Percentiles rank a stretch among this genome's conserved stretches.
Evolutionary conservation across 352 stramenopile species (phyloP).

Genomic region (Pythium biforme): DNA sequence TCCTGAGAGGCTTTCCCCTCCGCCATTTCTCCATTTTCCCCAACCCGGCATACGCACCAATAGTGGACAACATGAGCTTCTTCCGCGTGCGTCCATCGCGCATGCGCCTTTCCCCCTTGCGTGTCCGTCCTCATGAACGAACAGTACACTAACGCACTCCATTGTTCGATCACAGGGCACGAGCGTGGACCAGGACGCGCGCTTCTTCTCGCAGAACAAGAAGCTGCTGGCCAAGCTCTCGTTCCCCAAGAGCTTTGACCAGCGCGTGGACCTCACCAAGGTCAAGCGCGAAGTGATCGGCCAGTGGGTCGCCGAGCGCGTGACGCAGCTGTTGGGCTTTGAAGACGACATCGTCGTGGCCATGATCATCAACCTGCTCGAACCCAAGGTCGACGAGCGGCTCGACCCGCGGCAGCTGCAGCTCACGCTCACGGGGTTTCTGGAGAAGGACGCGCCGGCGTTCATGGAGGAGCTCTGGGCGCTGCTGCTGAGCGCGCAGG

Average conservation of each 20-base stretch:
- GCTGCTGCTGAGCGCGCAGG: constrained; percentile 87
- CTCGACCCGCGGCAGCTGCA: constrained; percentile 88
- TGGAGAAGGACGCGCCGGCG: constrained; percentile 81
- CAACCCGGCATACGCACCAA: background rate
- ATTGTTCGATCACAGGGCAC: constrained; percentile 37
- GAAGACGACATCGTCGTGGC: constrained; percentile 92
- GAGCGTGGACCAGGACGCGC: constrained; percentile 77
- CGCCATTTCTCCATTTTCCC: background rate
- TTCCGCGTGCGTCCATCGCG: constrained; percentile 30
- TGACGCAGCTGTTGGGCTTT: constrained; percentile 88
- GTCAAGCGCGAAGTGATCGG: constrained; percentile 90
- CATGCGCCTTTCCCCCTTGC: background rate
- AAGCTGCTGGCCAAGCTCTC: constrained; percentile 85
- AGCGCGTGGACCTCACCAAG: constrained; percentile 84
- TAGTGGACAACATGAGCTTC: constrained; percentile 12
- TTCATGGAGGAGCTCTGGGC: constrained; percentile 92
- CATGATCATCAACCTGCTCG: constrained; percentile 82
- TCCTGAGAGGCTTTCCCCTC: background rate
- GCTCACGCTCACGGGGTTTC: constrained; percentile 87
- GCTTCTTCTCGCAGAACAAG: constrained; percentile 87
- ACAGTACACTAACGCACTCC: too few relatives aligned
- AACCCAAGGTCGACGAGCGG: constrained; percentile 66
- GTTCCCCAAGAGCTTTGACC: constrained; percentile 76
- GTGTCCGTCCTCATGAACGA: background rate
- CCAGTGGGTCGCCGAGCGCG: constrained; percentile 85